Evolutionary conservation across 495 filamentous ascomycete genomes (phyloP), one percentile per base, ranked within the genome.

Genomic region (Trichocladium uniseriatum): DNA sequence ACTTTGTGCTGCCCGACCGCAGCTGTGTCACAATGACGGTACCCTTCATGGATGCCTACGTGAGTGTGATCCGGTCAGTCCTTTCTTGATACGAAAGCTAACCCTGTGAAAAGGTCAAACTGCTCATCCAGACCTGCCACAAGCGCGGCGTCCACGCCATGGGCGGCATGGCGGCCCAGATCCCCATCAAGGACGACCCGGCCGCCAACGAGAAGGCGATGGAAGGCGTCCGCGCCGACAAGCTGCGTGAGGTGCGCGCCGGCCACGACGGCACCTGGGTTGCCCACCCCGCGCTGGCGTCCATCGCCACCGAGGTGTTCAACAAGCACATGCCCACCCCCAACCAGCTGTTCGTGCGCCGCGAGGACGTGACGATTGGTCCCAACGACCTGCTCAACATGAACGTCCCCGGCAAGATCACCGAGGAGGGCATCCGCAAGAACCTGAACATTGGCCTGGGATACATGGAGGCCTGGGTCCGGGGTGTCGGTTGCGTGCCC

Each of bases 131-230:
- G 76, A 97, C 92, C 44, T 98, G 92, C 75, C 92, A 99, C 67
- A 82, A 81, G 53, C 80, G 92, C 52, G 88, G 89, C 38, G 94
- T 97, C 16, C 94, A 97, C 68, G 92, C 92, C 43, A 99, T 99
- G 92, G 91, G 92, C 56, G 92, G 92, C 55, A 98, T 98, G 92
- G 92, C 94, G 18, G 92, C 92, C 11, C 94, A 96, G 69, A 99
- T 99, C 63, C 92, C 92, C 55, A 94, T 97, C 73, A 99, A 99
- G 73, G 83, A 89, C 67, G 82, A 96, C 66, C 77, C 80, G 48
- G 83, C 76, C 41, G 90, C 89, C 55, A 96, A 96, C 69, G 89
- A 94, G 61, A 82, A 80, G 60, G 90, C 91, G 36, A 97, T 99
- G 94, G 86, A 86, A 55, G 83, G 79, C 51, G 92, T 99, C 20